A percentile compares a stretch with the other conserved stretches of the same genome.
phyloP scores from a whole-genome alignment of 768 basidiomycete species.

The Kwoniella mangroviensis region DNA sequence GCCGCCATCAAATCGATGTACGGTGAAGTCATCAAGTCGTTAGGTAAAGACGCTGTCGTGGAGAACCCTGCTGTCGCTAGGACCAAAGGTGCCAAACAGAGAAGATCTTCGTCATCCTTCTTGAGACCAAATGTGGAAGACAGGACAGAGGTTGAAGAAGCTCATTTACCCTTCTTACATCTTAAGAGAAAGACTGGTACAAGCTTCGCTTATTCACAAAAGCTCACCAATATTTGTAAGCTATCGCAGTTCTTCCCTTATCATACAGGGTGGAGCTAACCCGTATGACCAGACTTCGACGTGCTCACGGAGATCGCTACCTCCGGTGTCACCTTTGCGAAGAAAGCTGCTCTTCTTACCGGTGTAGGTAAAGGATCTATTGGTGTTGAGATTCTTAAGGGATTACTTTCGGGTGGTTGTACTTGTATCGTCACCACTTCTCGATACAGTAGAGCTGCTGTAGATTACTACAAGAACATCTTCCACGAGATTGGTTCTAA shows the following conservation, averaged over 20 bases:
- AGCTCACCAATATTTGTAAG: conserved; percentile 72
- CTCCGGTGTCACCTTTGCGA: conserved; percentile 96
- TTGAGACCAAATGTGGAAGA: conserved; percentile 78
- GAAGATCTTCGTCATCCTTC: conserved; percentile 96
- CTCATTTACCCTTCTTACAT: conserved; percentile 92
- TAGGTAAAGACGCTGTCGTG: conserved; percentile 61
- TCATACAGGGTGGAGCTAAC: too few species aligned
- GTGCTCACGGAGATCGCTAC: conserved; percentile 98
- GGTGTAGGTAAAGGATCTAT: conserved; percentile 98
- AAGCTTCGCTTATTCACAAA: conserved; percentile 96
- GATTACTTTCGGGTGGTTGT: conserved; percentile 92
- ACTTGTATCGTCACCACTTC: conserved; percentile 98
- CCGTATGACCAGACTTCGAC: conserved; percentile 77
- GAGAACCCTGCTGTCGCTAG: conserved; percentile 36
- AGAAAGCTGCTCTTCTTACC: conserved; percentile 97
- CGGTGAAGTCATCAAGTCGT: conserved; percentile 91
- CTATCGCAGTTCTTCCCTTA: too few species aligned
- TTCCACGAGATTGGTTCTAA: conserved; percentile 94
- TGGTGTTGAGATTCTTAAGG: conserved; percentile 96
- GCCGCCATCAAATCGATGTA: conserved; percentile 69
- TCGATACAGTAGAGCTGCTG: conserved; percentile 84
- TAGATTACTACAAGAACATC: conserved; percentile 98
- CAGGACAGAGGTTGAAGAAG: conserved; percentile 72
- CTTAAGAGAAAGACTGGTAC: conserved; percentile 94
- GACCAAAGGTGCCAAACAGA: conserved; percentile 56